Conservation (phyloP, 2,329 filamentous ascomycete species). For the Microdochium paspali region DNA sequence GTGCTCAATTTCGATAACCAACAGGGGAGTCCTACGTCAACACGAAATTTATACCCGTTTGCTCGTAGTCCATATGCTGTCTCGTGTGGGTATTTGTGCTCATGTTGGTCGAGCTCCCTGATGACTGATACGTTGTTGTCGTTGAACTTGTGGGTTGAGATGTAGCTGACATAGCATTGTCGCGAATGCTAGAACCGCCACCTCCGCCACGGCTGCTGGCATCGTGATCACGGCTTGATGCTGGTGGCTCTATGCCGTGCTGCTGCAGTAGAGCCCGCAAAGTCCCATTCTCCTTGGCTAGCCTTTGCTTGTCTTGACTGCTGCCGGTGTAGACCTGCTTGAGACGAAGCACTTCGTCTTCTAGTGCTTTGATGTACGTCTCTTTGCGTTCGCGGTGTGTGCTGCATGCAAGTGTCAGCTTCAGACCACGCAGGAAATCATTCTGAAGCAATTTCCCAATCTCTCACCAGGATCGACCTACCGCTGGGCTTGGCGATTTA, state of each 20-base stretch:
- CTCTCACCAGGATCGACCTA: conserved; percentile 27
- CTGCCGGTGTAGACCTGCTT: conserved; percentile 75
- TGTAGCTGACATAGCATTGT: conserved; percentile 31
- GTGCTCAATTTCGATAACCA: neutral
- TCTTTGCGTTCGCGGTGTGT: conserved; percentile 97
- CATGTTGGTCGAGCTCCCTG: conserved; percentile 21
- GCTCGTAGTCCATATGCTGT: conserved; percentile 57
- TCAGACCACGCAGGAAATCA: too few relatives aligned
- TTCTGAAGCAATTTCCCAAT: too few relatives aligned
- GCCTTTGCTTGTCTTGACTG: conserved; percentile 64
- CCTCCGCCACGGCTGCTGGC: too few relatives aligned
- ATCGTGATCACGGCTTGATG: conserved; percentile 4
- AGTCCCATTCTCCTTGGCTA: conserved; percentile 71
- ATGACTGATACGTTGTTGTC: conserved; percentile 23
- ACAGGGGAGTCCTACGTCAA: conserved; percentile 64
- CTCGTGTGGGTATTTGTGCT: conserved; percentile 16
- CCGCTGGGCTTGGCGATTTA: conserved; percentile 95
- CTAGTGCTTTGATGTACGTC: conserved; percentile 86
- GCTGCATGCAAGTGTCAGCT: conserved; percentile 33
- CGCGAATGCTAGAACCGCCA: too few relatives aligned
- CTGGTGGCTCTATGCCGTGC: conserved; percentile 34
- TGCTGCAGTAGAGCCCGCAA: conserved; percentile 50
- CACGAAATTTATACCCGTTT: conserved; percentile 82
- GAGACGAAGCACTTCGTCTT: conserved; percentile 81
- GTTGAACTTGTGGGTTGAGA: conserved; percentile 18